Conservation (phyloP, 2,329 filamentous ascomycete species). For the Volutella citrinella region DNA sequence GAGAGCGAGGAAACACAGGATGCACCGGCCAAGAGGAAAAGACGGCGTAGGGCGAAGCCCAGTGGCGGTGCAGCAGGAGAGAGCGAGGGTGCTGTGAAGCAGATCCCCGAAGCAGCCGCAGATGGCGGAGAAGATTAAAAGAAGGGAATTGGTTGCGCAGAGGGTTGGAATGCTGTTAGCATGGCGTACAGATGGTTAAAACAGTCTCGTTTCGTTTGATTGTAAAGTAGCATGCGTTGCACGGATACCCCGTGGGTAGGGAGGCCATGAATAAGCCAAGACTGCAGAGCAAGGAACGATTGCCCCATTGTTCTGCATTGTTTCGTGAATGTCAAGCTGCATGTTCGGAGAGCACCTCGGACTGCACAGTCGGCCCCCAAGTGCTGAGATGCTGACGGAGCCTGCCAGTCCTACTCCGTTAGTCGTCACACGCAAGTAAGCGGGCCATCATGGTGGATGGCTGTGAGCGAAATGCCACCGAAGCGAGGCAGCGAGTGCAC, state of each 20-base stretch:
- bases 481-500: too few relatives aligned
- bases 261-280: too few relatives aligned
- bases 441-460: too few relatives aligned
- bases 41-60: slow-evolving; percentile 29
- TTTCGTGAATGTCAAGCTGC: too few relatives aligned
- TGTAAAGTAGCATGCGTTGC: slow-evolving; percentile 12
- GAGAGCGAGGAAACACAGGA: slow-evolving; percentile 20
- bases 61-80: slow-evolving; percentile 13
- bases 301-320: too few relatives aligned
- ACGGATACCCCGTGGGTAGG: slow-evolving; percentile 19
- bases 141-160: slow-evolving; percentile 5
- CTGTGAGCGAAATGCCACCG: too few relatives aligned
- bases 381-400: too few relatives aligned
- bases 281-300: too few relatives aligned
- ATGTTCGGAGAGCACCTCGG: slow-evolving; percentile 1
- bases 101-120: slow-evolving; percentile 7
- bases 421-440: too few relatives aligned
- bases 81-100: slow-evolving; percentile 11
- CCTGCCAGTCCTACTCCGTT: too few relatives aligned
- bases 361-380: too few relatives aligned
- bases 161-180: slow-evolving; percentile 16
- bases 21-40: slow-evolving; percentile 28
- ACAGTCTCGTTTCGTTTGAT: slow-evolving; percentile 8
- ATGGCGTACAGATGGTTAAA: slow-evolving; percentile 14
- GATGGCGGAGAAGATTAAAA: slow-evolving; percentile 18